Percentiles rank a stretch among this genome's conserved stretches.
Evolutionary conservation across 106 monocot species (phyloP).

Genomic region (Dioscorea alata): DNA sequence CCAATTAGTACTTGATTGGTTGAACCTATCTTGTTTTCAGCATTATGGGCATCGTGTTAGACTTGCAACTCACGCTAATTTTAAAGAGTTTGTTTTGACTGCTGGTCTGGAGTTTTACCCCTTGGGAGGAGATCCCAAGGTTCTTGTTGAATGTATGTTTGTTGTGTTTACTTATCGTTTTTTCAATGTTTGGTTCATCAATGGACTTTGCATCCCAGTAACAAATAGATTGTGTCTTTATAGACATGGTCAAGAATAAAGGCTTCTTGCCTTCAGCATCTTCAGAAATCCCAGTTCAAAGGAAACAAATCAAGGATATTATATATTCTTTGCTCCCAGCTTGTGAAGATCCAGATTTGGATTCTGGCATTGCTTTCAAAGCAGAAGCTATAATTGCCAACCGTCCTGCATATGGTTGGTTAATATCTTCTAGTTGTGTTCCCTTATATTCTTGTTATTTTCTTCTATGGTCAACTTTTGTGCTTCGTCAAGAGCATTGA

Average conservation of each 20-base stretch:
- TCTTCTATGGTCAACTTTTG: too few species aligned
- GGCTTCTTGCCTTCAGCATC: slow-evolving; percentile 88
- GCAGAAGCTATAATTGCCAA: slow-evolving; percentile 96
- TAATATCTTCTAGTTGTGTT: background rate
- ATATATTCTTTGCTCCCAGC: slow-evolving; percentile 89
- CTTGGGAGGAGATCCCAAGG: slow-evolving; percentile 88
- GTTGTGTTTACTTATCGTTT: background rate
- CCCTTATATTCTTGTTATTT: too few species aligned
- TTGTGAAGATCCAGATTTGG: slow-evolving; percentile 86
- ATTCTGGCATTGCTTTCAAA: slow-evolving; percentile 79
- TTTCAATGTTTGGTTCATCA: background rate
- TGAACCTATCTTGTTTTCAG: slow-evolving; percentile 34
- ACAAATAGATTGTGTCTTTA: slow-evolving; percentile 1
- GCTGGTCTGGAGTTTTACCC: slow-evolving; percentile 95
- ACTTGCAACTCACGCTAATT: slow-evolving; percentile 94
- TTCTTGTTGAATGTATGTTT: slow-evolving; percentile 84
- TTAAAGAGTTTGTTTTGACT: slow-evolving; percentile 91
- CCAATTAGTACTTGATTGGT: background rate
- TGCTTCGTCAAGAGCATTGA: too few species aligned
- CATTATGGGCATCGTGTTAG: slow-evolving; percentile 92
- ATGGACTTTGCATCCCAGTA: background rate
- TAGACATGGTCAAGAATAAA: slow-evolving; percentile 99
- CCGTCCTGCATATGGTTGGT: slow-evolving; percentile 92
- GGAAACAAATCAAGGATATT: slow-evolving; percentile 89
- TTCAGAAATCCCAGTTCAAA: slow-evolving; percentile 79